Percentiles rank a stretch among this genome's conserved stretches.
These are phyloP conservation scores for Lupinus albus DNA, from an alignment of 306 rosid genomes.

Conservation along the genomic window DNA sequence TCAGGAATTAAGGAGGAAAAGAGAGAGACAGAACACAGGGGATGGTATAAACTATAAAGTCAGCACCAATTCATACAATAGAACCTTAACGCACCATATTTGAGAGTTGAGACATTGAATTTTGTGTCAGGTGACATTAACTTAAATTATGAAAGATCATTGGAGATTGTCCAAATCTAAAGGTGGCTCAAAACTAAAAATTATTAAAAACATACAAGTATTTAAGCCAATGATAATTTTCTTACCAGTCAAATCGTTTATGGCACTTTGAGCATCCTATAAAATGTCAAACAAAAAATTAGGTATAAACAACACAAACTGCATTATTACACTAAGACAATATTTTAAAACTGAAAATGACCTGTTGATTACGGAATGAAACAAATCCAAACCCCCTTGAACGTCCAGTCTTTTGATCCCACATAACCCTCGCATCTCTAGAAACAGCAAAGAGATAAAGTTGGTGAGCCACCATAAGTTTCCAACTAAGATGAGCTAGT, in stretches of 20 bases:
- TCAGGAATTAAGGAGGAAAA: not conserved
- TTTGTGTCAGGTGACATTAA: not conserved
- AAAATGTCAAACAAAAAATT: constrained; percentile 8
- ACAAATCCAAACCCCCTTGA: constrained; percentile 99
- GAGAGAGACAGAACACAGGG: not conserved
- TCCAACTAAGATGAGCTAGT: constrained; percentile 1
- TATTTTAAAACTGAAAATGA: constrained; percentile 33
- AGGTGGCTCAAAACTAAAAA: constrained; percentile 5
- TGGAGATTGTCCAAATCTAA: not conserved
- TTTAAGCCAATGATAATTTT: constrained; percentile 14
- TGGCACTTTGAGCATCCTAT: constrained; percentile 97
- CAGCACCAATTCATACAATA: constrained; percentile 3
- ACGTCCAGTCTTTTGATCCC: constrained; percentile 99
- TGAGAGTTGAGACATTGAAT: not conserved
- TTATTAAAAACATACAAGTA: not conserved
- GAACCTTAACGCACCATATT: not conserved
- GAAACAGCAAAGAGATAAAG: constrained; percentile 36
- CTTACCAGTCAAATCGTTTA: constrained; percentile 97
- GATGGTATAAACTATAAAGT: not conserved
- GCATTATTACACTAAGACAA: not conserved
- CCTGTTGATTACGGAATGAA: constrained; percentile 94
- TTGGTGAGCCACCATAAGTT: constrained; percentile 10
- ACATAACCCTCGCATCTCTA: constrained; percentile 99
- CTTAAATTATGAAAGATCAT: constrained; percentile 2
- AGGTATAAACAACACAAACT: constrained; percentile 32